Percentiles rank a stretch among this genome's conserved stretches.
phyloP scores from a whole-genome alignment of 371 early-diverging fungal genomes.

The Syncephalastrum contaminatum region DNA sequence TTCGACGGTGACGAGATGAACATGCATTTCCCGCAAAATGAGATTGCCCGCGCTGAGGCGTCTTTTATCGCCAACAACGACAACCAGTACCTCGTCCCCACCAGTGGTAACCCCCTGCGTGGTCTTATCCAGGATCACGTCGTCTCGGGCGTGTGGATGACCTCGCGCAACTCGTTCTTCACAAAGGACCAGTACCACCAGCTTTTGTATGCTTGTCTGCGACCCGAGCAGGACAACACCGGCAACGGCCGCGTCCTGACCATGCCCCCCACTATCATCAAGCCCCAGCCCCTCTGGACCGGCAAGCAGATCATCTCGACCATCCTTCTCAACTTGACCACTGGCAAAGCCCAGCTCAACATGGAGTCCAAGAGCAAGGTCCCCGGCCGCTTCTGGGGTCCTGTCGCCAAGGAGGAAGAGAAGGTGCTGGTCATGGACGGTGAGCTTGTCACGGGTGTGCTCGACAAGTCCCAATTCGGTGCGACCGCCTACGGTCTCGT shows the following conservation, averaged over 20 bases:
- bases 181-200: constrained; percentile 92
- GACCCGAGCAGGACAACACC: constrained; percentile 71
- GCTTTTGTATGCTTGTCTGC: constrained; percentile 85
- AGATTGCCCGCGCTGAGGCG: constrained; percentile 96
- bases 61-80: constrained; percentile 95
- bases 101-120: constrained; percentile 97
- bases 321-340: constrained; percentile 83
- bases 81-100: constrained; percentile 97
- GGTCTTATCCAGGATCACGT: constrained; percentile 99
- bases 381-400: constrained; percentile 86
- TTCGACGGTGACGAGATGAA: constrained; percentile 99
- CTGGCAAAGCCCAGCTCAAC: constrained; percentile 77
- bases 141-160: constrained; percentile 95
- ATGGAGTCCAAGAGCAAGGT: constrained; percentile 88
- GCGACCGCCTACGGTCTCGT: constrained; percentile 93
- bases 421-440: constrained; percentile 84
- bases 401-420: constrained; percentile 79
- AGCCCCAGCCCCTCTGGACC: constrained; percentile 92
- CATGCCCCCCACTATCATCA: constrained; percentile 83
- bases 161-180: constrained; percentile 89
- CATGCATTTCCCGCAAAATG: constrained; percentile 99
- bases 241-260: constrained; percentile 77
- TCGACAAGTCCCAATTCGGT: constrained; percentile 99
- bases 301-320: constrained; percentile 98
- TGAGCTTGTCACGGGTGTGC: constrained; percentile 88